A percentile compares a stretch with the other conserved stretches of the same genome.
These are phyloP conservation scores for Xylaria curta DNA, from an alignment of 495 filamentous ascomycete genomes.

Conservation along the genomic window DNA sequence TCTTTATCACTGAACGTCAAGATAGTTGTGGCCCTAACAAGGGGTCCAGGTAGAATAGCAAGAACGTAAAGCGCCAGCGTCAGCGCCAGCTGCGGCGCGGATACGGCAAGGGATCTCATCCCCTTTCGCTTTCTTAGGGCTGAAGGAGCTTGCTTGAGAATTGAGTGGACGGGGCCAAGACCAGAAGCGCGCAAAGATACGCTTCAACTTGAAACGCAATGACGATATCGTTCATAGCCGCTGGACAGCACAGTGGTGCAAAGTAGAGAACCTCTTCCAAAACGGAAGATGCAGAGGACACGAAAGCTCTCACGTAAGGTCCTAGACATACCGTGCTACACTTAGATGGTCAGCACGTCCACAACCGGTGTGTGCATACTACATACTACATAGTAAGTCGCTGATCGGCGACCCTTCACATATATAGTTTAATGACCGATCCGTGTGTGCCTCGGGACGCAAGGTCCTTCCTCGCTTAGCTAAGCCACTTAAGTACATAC, in stretches of 20 bases:
- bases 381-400: neutral
- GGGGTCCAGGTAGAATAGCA: neutral
- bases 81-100: constrained; percentile 1
- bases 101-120: constrained; percentile 6
- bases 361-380: neutral
- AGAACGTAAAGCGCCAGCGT: constrained; percentile 9
- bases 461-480: neutral
- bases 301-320: neutral
- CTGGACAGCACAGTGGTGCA: neutral
- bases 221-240: constrained; percentile 4
- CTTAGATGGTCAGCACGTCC: neutral
- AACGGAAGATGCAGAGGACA: neutral
- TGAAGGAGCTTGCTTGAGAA: neutral
- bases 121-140: neutral
- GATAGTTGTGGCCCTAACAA: constrained; percentile 1
- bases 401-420: constrained; percentile 3
- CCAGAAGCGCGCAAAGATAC: neutral
- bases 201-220: neutral
- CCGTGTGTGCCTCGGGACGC: neutral
- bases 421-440: constrained; percentile 12
- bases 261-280: neutral
- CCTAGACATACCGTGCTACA: neutral
- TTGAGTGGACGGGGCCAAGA: neutral
- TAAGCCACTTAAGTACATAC: neutral
- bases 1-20: constrained; percentile 9